Evolutionary conservation across 805 yeast species (phyloP), one percentile per base, ranked within the genome.

Genomic region (Starmerella scarabaei): DNA sequence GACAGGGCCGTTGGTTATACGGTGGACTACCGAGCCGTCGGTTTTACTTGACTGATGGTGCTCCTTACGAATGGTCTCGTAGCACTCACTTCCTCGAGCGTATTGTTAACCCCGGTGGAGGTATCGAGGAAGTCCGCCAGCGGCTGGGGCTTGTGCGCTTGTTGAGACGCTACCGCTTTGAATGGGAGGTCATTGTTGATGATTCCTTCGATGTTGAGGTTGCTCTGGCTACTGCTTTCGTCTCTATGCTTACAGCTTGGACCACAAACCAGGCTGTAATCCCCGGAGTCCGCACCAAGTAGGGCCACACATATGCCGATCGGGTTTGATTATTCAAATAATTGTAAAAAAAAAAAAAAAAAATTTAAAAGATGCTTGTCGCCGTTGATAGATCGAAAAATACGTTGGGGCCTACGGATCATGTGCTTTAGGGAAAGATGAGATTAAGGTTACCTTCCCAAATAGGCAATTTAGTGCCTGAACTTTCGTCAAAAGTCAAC

Each of bases 171-270:
- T 68, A 72, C 61, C 65, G 69, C 48, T 65, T 73, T 48, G 80
- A 75, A 55, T 75, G 68, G 56, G 80, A 75, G 57, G 48, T 75
- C 42, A 56, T 70, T 28, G 55, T 74, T 20, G 78, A 73, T 53
- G 68, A 63, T 36, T 38, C 53, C 2, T 58, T 73, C 21, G 75
- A 71, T 52, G 53, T 60, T 18, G 74, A 71, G 42, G 60, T 71
- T 30, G 79, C 71, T 3, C 55, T 75, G 37, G 71, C 75, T n/a
- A 74, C 80, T 6, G 77, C 67, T 1, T 75, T 75, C 47, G 57
- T 72, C 37, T 66, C 78, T 18, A 73, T 75, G 77, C 61, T 73
- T 58, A 69, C 78, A 11, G 73, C 72, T 55, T 75, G 81, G 81
- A 74, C 75, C 18, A 54, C 63, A 36, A n/a, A 3, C 26, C 11